These are phyloP conservation scores for Gracilaria gracilis DNA, from an alignment of 23 red algal species.

Conservation along the genomic window DNA sequence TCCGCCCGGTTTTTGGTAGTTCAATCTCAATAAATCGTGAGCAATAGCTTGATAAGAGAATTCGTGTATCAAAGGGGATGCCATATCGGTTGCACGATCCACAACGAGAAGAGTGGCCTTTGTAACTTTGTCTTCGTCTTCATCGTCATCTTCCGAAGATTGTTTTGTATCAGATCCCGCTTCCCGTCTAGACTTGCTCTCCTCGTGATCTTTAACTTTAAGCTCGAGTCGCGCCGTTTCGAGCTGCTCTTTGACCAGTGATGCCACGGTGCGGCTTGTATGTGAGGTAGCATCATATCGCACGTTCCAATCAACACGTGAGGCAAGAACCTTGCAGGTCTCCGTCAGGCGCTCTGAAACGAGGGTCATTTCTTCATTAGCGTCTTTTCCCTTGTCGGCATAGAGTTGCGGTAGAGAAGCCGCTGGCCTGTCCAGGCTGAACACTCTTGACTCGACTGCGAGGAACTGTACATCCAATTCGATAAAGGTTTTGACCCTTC, in stretches of 20 bases:
- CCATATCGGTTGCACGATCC: conserved; percentile 84
- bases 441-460: conserved; percentile 79
- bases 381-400: conserved; percentile 9
- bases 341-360: conserved; percentile 59
- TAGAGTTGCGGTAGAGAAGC: conserved; percentile 63
- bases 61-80: conserved; percentile 88
- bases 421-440: conserved; percentile 84
- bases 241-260: conserved; percentile 74
- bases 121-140: conserved; percentile 23
- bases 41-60: conserved; percentile 97
- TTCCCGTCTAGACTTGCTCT: conserved; percentile 2
- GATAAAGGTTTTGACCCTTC: conserved; percentile 72
- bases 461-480: conserved; percentile 91
- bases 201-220: conserved; percentile 21
- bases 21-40: conserved; percentile 81
- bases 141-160: conserved; percentile 34
- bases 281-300: conserved; percentile 62
- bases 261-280: conserved; percentile 52
- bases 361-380: conserved; percentile 55
- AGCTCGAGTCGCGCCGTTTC: conserved; percentile 50
- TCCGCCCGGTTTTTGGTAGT: conserved; percentile 81
- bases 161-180: conserved; percentile 19
- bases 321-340: conserved; percentile 47
- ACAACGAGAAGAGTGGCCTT: conserved; percentile 79
- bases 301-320: conserved; percentile 68